Conservation (phyloP, 306 rosid genomes). For the Vicia sativa region DNA sequence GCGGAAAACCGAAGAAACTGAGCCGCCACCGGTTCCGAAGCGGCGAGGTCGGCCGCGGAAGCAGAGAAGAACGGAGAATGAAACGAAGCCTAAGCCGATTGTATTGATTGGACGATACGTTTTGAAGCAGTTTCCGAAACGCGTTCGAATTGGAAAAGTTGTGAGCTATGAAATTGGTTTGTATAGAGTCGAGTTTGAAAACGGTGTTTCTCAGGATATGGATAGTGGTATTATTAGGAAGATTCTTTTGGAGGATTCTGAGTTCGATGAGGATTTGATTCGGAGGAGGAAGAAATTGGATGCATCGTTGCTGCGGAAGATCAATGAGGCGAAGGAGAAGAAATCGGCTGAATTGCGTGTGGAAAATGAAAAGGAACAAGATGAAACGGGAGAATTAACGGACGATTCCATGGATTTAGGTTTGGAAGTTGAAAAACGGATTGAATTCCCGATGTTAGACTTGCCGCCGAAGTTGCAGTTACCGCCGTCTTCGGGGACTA, state of each 20-base stretch:
- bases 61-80: slow-evolving; percentile 56
- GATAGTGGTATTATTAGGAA: slow-evolving; percentile 67
- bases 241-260: slow-evolving; percentile 46
- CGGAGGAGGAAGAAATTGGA: slow-evolving; percentile 57
- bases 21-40: slow-evolving; percentile 58
- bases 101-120: slow-evolving; percentile 70
- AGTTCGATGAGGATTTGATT: slow-evolving; percentile 53
- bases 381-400: slow-evolving; percentile 38
- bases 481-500: slow-evolving; percentile 77
- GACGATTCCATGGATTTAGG: slow-evolving; percentile 51
- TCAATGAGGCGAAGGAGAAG: slow-evolving; percentile 14
- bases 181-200: slow-evolving; percentile 75
- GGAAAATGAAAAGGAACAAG: neutral
- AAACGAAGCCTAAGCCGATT: slow-evolving; percentile 43
- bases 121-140: slow-evolving; percentile 60
- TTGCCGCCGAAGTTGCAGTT: slow-evolving; percentile 44
- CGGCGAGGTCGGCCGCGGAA: slow-evolving; percentile 88
- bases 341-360: slow-evolving; percentile 38
- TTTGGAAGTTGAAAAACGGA: slow-evolving; percentile 39
- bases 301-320: slow-evolving; percentile 35
- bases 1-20: slow-evolving; percentile 47
- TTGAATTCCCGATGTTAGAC: slow-evolving; percentile 26
- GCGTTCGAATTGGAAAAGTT: slow-evolving; percentile 73
- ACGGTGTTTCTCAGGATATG: slow-evolving; percentile 69
- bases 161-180: slow-evolving; percentile 57